Evolutionary conservation across 208 protist genomes (phyloP), one percentile per base, ranked within the genome.

Genomic region (Wallacemonas sp.): DNA sequence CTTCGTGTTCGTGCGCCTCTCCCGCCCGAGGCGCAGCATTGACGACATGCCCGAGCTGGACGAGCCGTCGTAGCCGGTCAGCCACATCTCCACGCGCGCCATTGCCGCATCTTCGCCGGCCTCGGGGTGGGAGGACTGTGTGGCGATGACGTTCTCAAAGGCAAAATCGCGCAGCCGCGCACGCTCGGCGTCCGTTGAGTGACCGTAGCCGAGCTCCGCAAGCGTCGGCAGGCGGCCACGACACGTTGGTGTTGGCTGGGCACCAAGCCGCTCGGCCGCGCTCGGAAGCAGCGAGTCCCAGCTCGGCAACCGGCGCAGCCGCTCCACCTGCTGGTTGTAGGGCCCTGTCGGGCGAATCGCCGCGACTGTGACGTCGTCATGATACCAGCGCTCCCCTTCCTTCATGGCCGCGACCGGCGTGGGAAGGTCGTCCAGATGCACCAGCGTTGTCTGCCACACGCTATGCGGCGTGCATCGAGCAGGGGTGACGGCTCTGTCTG

Each of bases 361-460:
- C n/a, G 79, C 81, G 15, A 76, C 55, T 10, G 78, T 91, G 27
- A 92, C 81, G 50, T 93, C 88, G 63, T 96, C 91, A 64, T 94
- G 88, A 71, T 90, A 94, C 85, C 86, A 92, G 3, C 91, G 82
- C 76, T 94, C 85, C 17, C 87, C 86, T 30, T 93, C 85, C 41
- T 79, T 73, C 88, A 96, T 94, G 5, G 75, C 59, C 0, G 82
- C 68, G 26, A 94, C 74, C 30, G 91, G 87, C 12, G 81, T 87
- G 38, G 83, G 78, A 6, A 96, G 71, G 63, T 96, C 91, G 66
- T 96, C 88, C 30, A 94, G 66, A 78, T 96, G 91, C 6, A 96
- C 77, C n/a, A 96, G 73, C 22, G 91, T 96, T 12, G 84, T 81
- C 58, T 94, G 88, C 89, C 91, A 96, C 38, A 93, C 85, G 57